Evolutionary conservation across 2,329 filamentous ascomycete species (phyloP).

Genomic region (Uncinocarpus reesii): DNA sequence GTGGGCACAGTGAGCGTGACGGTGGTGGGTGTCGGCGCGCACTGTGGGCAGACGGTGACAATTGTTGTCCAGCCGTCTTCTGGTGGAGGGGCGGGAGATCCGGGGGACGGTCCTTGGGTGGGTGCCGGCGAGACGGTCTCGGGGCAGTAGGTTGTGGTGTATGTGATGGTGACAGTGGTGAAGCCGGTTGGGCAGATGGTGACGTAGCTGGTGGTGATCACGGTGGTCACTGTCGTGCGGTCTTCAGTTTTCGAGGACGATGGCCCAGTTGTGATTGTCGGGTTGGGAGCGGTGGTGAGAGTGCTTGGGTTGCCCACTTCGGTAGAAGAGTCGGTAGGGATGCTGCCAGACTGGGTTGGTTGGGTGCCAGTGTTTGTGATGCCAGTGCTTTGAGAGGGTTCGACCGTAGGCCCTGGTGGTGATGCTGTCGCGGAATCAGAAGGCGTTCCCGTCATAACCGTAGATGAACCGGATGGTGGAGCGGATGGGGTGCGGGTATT

Average conservation of each 20-base stretch:
- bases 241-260: conserved; percentile 15
- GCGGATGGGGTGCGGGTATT: not conserved
- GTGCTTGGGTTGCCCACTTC: not conserved
- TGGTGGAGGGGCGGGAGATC: conserved; percentile 22
- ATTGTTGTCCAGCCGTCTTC: conserved; percentile 35
- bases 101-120: conserved; percentile 21
- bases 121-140: conserved; percentile 24
- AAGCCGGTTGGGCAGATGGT: conserved; percentile 37
- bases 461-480: not conserved
- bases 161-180: conserved; percentile 32
- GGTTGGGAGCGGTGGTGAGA: not conserved
- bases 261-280: not conserved
- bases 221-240: conserved; percentile 26
- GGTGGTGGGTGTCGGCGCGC: conserved; percentile 31
- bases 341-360: not conserved
- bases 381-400: not conserved
- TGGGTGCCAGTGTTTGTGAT: not conserved
- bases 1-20: conserved; percentile 29
- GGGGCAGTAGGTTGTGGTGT: conserved; percentile 32
- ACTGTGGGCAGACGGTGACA: conserved; percentile 32
- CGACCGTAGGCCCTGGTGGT: not conserved
- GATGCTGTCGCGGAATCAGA: not conserved
- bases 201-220: conserved; percentile 34
- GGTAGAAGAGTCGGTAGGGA: not conserved
- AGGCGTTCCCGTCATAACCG: not conserved